phyloP scores from a whole-genome alignment of 352 stramenopile species.

The Globisporangium spinosum region DNA sequence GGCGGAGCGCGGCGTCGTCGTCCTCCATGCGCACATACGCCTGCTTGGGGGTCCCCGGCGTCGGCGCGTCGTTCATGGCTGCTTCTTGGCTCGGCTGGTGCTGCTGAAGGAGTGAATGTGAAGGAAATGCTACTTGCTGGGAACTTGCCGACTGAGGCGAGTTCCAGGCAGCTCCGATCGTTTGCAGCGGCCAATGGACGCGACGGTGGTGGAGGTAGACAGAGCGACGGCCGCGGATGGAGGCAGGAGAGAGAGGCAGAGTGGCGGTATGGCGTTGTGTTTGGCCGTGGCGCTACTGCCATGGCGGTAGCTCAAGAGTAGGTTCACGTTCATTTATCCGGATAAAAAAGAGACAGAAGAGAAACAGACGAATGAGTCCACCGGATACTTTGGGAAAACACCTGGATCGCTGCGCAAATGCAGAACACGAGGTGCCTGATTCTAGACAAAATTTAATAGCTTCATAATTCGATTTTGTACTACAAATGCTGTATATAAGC shows the following conservation, averaged over 20 bases:
- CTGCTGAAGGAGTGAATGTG: no score
- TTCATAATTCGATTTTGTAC: no score
- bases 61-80: slow-evolving; percentile 19
- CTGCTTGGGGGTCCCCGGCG: slow-evolving; percentile 26
- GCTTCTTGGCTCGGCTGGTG: no score
- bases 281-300: no score
- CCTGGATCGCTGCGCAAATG: neutral
- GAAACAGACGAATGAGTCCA: neutral
- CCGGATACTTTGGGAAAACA: neutral
- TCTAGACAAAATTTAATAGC: no score
- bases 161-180: no score
- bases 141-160: no score
- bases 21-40: slow-evolving; percentile 40
- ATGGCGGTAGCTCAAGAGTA: neutral
- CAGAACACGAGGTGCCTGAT: neutral
- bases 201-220: no score
- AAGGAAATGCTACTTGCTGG: no score
- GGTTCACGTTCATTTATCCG: neutral
- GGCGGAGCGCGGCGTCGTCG: slow-evolving; percentile 12
- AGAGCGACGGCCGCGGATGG: no score
- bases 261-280: neutral
- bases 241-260: neutral
- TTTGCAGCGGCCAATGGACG: neutral
- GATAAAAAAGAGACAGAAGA: neutral
- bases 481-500: no score